These are phyloP conservation scores for Talaromyces proteolyticus DNA, from an alignment of 495 filamentous ascomycete genomes.

Conservation along the genomic window DNA sequence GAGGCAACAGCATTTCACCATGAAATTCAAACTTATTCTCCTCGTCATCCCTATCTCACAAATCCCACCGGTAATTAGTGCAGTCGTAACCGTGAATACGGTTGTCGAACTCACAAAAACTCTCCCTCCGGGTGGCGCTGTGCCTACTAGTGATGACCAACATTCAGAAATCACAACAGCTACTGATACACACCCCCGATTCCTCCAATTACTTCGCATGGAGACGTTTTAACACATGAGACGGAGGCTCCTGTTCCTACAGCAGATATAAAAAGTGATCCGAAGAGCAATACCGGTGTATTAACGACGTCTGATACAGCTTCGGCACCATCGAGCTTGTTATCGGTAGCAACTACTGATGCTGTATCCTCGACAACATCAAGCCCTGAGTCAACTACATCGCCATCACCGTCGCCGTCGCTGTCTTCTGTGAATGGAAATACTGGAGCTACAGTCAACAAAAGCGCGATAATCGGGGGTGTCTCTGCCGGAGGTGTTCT, in stretches of 20 bases:
- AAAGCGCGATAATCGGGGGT: not conserved
- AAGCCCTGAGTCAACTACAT: not conserved
- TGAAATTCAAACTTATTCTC: not conserved
- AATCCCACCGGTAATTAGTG: not conserved
- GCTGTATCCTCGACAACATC: not conserved
- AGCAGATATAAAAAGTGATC: no score
- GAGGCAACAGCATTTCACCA: no score
- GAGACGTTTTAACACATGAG: no score
- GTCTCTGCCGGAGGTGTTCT: not conserved
- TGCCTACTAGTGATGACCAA: not conserved
- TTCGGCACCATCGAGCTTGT: not conserved
- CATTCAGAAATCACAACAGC: not conserved
- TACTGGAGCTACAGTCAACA: not conserved
- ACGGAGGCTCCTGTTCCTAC: no score
- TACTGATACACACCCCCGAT: not conserved
- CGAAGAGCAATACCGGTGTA: slow-evolving; percentile 54
- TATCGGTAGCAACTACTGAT: not conserved
- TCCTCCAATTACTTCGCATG: no score
- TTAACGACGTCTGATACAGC: not conserved
- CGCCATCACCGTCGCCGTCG: not conserved
- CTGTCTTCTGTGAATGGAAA: not conserved
- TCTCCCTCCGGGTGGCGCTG: not conserved
- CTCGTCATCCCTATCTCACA: not conserved
- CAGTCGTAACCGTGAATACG: not conserved
- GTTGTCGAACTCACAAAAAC: not conserved